These are phyloP conservation scores for Hyaloscypha finlandica DNA, from an alignment of 495 filamentous ascomycete genomes.

Conservation along the genomic window DNA sequence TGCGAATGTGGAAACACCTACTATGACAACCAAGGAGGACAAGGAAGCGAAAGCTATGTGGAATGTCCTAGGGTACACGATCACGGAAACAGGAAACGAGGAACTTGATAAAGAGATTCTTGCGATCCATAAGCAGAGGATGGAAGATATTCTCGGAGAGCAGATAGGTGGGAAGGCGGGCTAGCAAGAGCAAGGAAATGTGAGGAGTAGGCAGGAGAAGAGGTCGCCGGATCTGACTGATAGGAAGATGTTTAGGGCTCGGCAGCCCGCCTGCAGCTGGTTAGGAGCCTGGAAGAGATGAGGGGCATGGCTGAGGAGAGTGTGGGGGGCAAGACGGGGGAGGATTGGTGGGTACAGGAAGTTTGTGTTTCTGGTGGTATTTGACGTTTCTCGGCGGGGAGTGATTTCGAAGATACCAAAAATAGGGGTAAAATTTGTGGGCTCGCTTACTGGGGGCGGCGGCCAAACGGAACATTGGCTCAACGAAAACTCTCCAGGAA, in stretches of 20 bases:
- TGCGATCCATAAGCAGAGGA: not conserved
- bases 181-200: not conserved
- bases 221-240: no score
- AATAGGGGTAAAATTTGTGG: not conserved
- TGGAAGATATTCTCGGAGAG: not conserved
- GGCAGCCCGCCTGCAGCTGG: not conserved
- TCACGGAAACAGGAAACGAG: not conserved
- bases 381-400: not conserved
- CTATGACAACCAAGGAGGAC: not conserved
- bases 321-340: not conserved
- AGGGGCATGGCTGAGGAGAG: slow-evolving; percentile 11
- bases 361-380: not conserved
- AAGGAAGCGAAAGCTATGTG: not conserved
- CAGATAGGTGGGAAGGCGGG: not conserved
- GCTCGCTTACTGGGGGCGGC: not conserved
- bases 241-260: not conserved
- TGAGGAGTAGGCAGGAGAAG: not conserved
- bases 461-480: not conserved
- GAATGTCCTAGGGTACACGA: not conserved
- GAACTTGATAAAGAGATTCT: not conserved
- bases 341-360: not conserved
- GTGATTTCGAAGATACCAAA: not conserved
- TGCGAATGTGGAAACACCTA: not conserved
- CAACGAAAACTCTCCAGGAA: not conserved
- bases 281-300: not conserved